Conservation (phyloP, 31 red algal species). For the Bonnemaisonia californica region DNA sequence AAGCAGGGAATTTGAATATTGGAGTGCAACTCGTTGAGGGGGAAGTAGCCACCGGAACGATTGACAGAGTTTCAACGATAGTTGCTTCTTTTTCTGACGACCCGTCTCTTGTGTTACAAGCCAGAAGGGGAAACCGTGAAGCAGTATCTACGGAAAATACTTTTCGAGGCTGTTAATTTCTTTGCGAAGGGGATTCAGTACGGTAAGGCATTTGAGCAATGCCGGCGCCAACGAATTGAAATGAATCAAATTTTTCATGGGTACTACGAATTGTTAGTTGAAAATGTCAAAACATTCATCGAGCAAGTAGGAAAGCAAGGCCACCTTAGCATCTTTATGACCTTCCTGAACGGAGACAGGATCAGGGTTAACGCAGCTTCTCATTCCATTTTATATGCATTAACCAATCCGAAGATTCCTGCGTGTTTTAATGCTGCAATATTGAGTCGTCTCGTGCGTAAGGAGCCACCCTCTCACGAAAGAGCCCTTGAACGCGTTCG, state of each 20-base stretch:
- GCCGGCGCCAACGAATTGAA: conserved; percentile 52
- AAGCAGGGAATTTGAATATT: not conserved
- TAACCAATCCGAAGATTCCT: not conserved
- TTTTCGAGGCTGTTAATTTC: conserved; percentile 41
- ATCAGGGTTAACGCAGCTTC: conserved; percentile 44
- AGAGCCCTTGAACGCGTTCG: conserved; percentile 30
- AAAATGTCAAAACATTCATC: conserved; percentile 34
- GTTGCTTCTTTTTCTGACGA: conserved; percentile 38
- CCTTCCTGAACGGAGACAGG: conserved; percentile 29
- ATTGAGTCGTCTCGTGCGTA: conserved; percentile 45
- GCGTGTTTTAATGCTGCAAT: conserved; percentile 25
- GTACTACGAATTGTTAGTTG: conserved; percentile 41
- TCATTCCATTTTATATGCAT: conserved; percentile 31
- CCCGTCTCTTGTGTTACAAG: conserved; percentile 64
- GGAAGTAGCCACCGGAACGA: conserved; percentile 46
- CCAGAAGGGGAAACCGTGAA: conserved; percentile 88
- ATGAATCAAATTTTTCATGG: conserved; percentile 63
- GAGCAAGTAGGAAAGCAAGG: conserved; percentile 31
- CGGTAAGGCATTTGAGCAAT: conserved; percentile 39
- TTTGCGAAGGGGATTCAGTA: conserved; percentile 41
- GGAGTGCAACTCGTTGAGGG: conserved; percentile 7
- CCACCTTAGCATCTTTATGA: conserved; percentile 52
- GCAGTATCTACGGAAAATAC: conserved; percentile 59
- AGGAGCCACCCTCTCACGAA: conserved; percentile 26
- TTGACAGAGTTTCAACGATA: conserved; percentile 77